Evolutionary conservation across 2,329 filamentous ascomycete genomes (phyloP).

Genomic region (Cladosporium sp.): DNA sequence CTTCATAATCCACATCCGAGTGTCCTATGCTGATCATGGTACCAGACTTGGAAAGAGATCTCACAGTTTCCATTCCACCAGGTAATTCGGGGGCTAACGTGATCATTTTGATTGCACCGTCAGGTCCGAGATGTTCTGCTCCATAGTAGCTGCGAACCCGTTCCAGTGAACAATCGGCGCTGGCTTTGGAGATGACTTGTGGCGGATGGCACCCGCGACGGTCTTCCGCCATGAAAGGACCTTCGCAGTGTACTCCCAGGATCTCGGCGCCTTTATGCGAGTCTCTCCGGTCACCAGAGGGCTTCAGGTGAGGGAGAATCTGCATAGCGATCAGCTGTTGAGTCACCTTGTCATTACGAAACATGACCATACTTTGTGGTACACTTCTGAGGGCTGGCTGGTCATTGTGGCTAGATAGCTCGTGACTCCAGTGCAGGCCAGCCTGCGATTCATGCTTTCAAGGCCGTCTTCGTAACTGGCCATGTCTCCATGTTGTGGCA

Average conservation of each 20-base stretch:
- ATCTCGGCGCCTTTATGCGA: slow-evolving; percentile 73
- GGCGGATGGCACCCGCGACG: slow-evolving; percentile 84
- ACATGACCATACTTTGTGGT: slow-evolving; percentile 34
- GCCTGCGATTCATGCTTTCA: slow-evolving; percentile 63
- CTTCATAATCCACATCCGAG: slow-evolving; percentile 80
- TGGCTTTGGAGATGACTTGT: slow-evolving; percentile 61
- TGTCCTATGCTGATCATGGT: slow-evolving; percentile 81
- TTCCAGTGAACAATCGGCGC: slow-evolving; percentile 48
- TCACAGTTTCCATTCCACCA: slow-evolving; percentile 61
- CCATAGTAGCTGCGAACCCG: slow-evolving; percentile 72
- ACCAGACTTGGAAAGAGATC: slow-evolving; percentile 56
- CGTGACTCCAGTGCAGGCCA: slow-evolving; percentile 74
- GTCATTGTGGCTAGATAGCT: slow-evolving; percentile 79
- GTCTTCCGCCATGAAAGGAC: slow-evolving; percentile 74
- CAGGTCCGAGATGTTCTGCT: slow-evolving; percentile 54
- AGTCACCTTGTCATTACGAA: not conserved
- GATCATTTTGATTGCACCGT: slow-evolving; percentile 64
- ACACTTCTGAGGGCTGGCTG: slow-evolving; percentile 69
- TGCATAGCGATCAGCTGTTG: slow-evolving; percentile 26
- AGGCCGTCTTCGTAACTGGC: slow-evolving; percentile 49
- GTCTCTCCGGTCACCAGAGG: slow-evolving; percentile 58
- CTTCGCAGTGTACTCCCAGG: slow-evolving; percentile 85
- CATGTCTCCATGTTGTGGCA: slow-evolving; percentile 45
- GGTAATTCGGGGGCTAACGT: slow-evolving; percentile 77
- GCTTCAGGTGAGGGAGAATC: slow-evolving; percentile 71